phyloP scores from a whole-genome alignment of 208 protist species.

The Leishmania lainsoni region DNA sequence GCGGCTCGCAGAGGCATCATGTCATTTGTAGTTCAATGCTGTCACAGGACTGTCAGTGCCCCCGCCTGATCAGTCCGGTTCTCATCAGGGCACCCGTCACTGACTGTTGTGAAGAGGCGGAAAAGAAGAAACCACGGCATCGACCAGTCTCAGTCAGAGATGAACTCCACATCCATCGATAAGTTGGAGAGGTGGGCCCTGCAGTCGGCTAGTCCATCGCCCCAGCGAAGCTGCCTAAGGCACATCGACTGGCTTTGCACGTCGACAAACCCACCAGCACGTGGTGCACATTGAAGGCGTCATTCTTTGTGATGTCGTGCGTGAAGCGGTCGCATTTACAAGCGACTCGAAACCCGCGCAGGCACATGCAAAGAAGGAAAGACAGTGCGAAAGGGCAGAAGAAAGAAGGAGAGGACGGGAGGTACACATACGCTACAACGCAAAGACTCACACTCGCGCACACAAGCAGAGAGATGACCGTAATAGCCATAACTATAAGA shows the following conservation, averaged over 20 bases:
- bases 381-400: too few relatives aligned
- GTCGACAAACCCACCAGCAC: not conserved
- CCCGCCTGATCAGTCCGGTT: conserved; percentile 23
- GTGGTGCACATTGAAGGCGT: conserved; percentile 61
- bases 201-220: not conserved
- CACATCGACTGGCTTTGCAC: not conserved
- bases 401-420: too few relatives aligned
- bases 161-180: conserved; percentile 52
- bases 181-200: conserved; percentile 30
- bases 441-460: not conserved
- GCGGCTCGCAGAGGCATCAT: conserved; percentile 30
- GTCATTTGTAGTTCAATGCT: too few relatives aligned
- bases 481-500: not conserved
- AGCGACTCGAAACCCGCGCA: too few relatives aligned
- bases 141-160: conserved; percentile 52
- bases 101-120: conserved; percentile 55
- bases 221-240: not conserved
- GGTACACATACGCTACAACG: too few relatives aligned
- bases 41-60: too few relatives aligned
- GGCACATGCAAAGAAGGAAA: too few relatives aligned
- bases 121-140: conserved; percentile 55
- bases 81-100: conserved; percentile 2
- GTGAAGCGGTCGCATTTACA: conserved; percentile 3
- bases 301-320: conserved; percentile 49
- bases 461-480: not conserved